phyloP scores from a whole-genome alignment of 306 rosid species.

The Canavalia gladiata region DNA sequence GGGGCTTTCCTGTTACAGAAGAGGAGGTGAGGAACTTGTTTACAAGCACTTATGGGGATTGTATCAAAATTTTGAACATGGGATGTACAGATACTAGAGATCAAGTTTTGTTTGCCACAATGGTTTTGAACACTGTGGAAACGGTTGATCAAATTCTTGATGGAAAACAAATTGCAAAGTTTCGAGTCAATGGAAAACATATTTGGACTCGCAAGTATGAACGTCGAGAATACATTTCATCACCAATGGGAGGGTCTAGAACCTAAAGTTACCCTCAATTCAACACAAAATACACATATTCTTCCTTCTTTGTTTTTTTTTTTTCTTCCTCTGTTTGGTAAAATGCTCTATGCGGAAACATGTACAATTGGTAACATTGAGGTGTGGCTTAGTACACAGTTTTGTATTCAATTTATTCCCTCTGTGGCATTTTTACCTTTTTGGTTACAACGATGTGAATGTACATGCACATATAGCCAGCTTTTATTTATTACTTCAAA shows the following conservation, averaged over 20 bases:
- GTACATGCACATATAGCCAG: neutral
- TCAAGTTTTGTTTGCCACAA: constrained; percentile 65
- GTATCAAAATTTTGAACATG: constrained; percentile 61
- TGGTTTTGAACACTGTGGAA: constrained; percentile 54
- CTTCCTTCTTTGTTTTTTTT: neutral
- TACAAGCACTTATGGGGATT: constrained; percentile 41
- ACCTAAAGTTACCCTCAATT: neutral
- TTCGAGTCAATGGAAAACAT: constrained; percentile 63
- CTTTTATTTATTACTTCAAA: neutral
- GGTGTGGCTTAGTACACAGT: neutral
- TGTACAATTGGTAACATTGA: neutral
- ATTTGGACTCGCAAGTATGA: constrained; percentile 78
- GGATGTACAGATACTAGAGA: constrained; percentile 37
- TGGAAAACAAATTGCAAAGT: constrained; percentile 56
- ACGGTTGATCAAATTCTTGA: constrained; percentile 55
- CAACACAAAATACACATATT: neutral
- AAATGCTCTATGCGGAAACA: neutral
- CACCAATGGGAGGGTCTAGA: neutral
- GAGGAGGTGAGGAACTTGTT: constrained; percentile 55
- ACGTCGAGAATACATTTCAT: constrained; percentile 51
- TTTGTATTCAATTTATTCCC: neutral
- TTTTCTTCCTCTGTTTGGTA: neutral
- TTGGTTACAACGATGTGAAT: neutral
- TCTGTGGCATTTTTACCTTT: neutral
- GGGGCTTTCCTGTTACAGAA: constrained; percentile 63